Conservation (phyloP, 148 eudicot species). For the Heliamphora exappendiculata region DNA sequence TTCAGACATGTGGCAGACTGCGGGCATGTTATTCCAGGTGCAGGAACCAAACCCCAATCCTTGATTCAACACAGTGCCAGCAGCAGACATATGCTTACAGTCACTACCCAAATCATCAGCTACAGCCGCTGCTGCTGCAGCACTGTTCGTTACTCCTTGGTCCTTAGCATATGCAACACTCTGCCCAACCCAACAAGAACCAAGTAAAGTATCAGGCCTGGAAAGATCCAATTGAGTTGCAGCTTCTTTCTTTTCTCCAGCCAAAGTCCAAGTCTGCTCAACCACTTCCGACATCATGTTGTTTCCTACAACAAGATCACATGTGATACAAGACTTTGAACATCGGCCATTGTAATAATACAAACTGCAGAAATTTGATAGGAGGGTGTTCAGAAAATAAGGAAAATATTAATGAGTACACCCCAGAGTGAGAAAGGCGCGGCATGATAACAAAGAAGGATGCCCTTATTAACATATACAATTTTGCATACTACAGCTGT, state of each 20-base stretch:
- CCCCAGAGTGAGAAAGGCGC: no score
- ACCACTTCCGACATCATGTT: slow-evolving; percentile 32
- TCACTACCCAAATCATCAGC: slow-evolving; percentile 10
- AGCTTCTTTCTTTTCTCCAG: slow-evolving; percentile 32
- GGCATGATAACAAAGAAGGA: no score
- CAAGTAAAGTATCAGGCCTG: slow-evolving; percentile 60
- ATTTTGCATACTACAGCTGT: no score
- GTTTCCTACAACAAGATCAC: slow-evolving; percentile 29
- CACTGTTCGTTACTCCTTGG: not conserved
- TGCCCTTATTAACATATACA: no score
- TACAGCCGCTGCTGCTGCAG: slow-evolving; percentile 9
- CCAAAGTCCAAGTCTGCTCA: slow-evolving; percentile 23
- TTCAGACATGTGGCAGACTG: slow-evolving; percentile 19
- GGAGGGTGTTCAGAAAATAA: no score
- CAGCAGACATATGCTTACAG: not conserved
- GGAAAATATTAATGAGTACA: not conserved
- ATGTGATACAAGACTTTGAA: not conserved
- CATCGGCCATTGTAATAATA: not conserved
- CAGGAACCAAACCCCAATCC: slow-evolving; percentile 14
- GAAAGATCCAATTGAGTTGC: slow-evolving; percentile 29
- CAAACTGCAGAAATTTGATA: not conserved
- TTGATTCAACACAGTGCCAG: not conserved
- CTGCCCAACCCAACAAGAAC: slow-evolving; percentile 42
- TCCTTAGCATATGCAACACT: slow-evolving; percentile 23
- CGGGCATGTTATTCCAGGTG: slow-evolving; percentile 20